Percentiles rank a stretch among this genome's conserved stretches.
Evolutionary conservation across 2,329 filamentous ascomycete species (phyloP).

Genomic region (Diaporthe helianthi): DNA sequence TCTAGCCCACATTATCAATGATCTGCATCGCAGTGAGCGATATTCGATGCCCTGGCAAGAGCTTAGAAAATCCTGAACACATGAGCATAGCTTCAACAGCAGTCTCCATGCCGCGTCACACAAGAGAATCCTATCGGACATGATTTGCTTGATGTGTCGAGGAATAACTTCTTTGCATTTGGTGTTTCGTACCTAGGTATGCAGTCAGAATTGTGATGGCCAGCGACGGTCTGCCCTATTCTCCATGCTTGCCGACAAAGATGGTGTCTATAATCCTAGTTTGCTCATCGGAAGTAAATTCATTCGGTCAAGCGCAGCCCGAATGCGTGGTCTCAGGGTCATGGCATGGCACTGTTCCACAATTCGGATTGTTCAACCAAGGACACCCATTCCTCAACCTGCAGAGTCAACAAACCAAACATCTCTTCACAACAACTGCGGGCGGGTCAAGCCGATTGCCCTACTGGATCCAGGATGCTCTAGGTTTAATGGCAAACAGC

Average conservation of each 20-base stretch:
- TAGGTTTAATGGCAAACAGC: background rate
- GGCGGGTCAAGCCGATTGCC: background rate
- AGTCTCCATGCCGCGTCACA: background rate
- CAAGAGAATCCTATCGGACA: too few species aligned
- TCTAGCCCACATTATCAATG: background rate
- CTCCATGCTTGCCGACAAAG: too few species aligned
- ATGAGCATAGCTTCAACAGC: background rate
- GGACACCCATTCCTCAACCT: background rate
- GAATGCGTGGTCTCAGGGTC: background rate
- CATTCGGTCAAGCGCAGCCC: background rate
- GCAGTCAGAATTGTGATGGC: too few species aligned
- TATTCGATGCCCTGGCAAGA: background rate
- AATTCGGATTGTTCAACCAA: slow-evolving; percentile 13
- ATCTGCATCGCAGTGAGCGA: background rate
- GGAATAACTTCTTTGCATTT: background rate
- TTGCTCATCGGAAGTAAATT: background rate
- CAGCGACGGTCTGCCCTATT: background rate
- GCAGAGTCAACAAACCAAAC: background rate
- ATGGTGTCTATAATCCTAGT: background rate
- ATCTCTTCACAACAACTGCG: background rate
- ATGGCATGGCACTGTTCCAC: background rate
- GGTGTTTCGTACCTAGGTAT: too few species aligned
- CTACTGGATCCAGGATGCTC: background rate
- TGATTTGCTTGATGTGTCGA: background rate
- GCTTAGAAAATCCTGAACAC: background rate